Evolutionary conservation across 768 basidiomycete species (phyloP), one percentile per base, ranked within the genome.

Genomic region (Podaxis sp.): DNA sequence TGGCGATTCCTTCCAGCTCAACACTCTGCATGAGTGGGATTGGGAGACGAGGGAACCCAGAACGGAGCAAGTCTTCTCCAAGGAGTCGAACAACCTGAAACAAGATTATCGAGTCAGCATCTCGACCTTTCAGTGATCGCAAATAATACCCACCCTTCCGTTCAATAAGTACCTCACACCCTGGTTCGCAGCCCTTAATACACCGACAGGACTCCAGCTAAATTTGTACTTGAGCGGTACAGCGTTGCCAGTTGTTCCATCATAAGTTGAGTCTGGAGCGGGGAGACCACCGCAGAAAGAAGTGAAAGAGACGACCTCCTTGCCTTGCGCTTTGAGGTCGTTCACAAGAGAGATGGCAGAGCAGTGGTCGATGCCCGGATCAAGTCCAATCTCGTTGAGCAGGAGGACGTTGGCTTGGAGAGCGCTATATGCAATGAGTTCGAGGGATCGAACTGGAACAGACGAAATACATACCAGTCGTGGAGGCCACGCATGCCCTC

Each of bases 281-380:
- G 96, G 96, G 3, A 98, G 78, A 1, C 96, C 96, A 1, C 96
- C 96, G 60, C 96, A 98, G 80, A 96, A 96, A 0, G 93, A 95
- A 1, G 86, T 86, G 72, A 96, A 97, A 0, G 90, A 88, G 0
- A 82, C 70, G 10, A 94, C 79, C 13, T 77, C 72, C 71, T 86
- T 89, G 22, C 79, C 80, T 66, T 85, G 74, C 8, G 73, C 68
- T 40, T 78, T 78, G 2, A 90, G 74, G 28, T 78, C 75, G 22
- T 78, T 75, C 33, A 95, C 74, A 15, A 96, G 77, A 0, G 87
- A 83, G 68, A 93, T 82, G 0, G 94, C 95, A 11, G 91, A 92
- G 72, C 91, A 88, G 69, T 95, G 93, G 73, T 95, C 93, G 59
- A 96, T 87, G 2, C 93, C 94, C 0, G 94, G 93, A 71, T 96